Evolutionary conservation across 1,284 basidiomycete species (phyloP), one percentile per base, ranked within the genome.

Genomic region (Volvariella surrecta): DNA sequence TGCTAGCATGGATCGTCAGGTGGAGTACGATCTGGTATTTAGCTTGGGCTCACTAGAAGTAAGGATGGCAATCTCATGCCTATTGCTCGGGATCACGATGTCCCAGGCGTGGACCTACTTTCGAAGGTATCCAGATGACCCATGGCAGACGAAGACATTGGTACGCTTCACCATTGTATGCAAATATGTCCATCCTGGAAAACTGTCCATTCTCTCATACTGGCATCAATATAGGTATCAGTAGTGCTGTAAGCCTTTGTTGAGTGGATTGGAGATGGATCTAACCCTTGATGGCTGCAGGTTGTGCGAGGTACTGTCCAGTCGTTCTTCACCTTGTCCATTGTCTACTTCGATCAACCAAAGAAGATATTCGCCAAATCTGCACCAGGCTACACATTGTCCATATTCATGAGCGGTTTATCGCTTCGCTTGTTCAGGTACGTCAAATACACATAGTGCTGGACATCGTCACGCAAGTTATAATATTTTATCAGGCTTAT

Each of bases 371-470:
- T 44, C 20, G 3, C 17, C 2, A 44, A 44, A 17, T 44, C 42
- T 10, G 16, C 34, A 3, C 15, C 37, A 7, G 42, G 42, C 21
- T 44, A 44, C 22, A 35, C 31, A 16, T 20, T 44, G n/a, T 39
- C 42, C n/a, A 44, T 20, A 19, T 28, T 44, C 3, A 11, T 44
- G 17, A 44, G 42, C 20, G 42, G 15, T 16, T 44, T 17, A 39
- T 44, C 35, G 42, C 42, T n/a, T 37, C 19, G 20, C 16, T 44
- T 4, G 42, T 44, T 4, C 42, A 44, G 24, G 42, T 44, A n/a
- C 16, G 35, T 39, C 16, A 10, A 6, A 3, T n/a, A n/a, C n/a
- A n/a, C n/a, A 31, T 15, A 31, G 30, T 31, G 9, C 15, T 9
- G 30, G 15, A 31, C 9, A 15, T 15, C 30, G 30, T 31, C 9